phyloP scores from a whole-genome alignment of 75 land plant species.

The Sequoia sempervirens region DNA sequence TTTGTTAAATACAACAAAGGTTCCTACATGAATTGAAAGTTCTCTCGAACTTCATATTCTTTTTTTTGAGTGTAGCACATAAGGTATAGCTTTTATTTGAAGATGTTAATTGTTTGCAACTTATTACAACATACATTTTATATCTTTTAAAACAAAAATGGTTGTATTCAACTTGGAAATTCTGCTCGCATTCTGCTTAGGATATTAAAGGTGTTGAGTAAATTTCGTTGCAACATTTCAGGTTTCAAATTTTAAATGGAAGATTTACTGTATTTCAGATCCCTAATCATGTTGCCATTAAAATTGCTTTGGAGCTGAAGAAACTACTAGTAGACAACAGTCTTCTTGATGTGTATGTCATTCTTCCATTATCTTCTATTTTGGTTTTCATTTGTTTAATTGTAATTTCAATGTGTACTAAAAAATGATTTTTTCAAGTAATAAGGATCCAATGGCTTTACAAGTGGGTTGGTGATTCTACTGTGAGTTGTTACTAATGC shows the following conservation, averaged over 20 bases:
- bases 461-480: background rate
- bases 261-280: conserved; percentile 53
- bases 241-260: background rate
- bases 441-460: background rate
- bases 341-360: conserved; percentile 88
- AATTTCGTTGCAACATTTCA: conserved; percentile 4
- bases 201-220: background rate
- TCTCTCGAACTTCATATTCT: background rate
- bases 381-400: background rate
- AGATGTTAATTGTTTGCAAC: background rate
- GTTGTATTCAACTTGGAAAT: background rate
- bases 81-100: background rate
- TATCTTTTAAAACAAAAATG: background rate
- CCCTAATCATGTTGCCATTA: conserved; percentile 95
- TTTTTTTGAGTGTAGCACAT: background rate
- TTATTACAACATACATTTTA: background rate
- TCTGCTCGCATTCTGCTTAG: background rate
- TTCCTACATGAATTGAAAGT: background rate
- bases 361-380: background rate
- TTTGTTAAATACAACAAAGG: background rate
- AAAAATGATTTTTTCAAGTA: background rate
- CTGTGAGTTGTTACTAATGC: background rate
- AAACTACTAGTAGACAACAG: conserved; percentile 94
- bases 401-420: background rate
- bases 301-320: conserved; percentile 92